Conservation (phyloP, 2,329 filamentous ascomycete species). For the Pseudogymnoascus sp. region DNA sequence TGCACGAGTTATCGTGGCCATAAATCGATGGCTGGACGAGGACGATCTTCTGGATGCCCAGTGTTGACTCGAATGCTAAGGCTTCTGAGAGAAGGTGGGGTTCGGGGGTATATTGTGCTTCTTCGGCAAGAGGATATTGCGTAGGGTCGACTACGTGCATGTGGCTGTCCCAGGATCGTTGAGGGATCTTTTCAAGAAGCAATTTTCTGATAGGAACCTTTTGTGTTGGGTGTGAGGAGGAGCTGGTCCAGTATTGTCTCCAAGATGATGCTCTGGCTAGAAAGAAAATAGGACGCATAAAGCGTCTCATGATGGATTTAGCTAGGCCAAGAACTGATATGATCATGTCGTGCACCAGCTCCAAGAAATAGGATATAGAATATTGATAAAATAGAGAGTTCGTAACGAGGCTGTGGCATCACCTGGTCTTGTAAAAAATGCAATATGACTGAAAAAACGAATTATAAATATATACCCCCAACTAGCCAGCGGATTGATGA, state of each 20-base stretch:
- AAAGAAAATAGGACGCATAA: constrained; percentile 6
- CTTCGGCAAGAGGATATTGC: constrained; percentile 39
- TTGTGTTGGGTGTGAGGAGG: not conserved
- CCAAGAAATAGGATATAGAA: not conserved
- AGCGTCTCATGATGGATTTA: constrained; percentile 4
- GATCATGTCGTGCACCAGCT: not conserved
- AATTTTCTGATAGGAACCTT: not conserved
- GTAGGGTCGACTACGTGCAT: constrained; percentile 55
- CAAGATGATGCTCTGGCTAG: constrained; percentile 2
- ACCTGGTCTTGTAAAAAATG: not conserved
- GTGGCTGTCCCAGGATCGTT: constrained; percentile 42
- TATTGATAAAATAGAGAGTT: not conserved
- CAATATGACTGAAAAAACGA: not conserved
- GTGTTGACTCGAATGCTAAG: constrained; percentile 40
- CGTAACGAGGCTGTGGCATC: not conserved
- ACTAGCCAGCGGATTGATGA: not conserved
- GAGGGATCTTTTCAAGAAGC: not conserved
- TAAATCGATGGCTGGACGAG: constrained; percentile 57
- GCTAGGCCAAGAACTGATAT: constrained; percentile 1
- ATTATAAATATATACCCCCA: not conserved
- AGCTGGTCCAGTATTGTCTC: not conserved
- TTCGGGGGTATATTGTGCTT: constrained; percentile 44
- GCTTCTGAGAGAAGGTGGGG: constrained; percentile 45
- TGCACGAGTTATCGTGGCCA: constrained; percentile 51
- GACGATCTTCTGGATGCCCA: constrained; percentile 49